Base-by-base conservation (phyloP, 139 green algal genomes). In the Diplosphaera chodatii region DNA sequence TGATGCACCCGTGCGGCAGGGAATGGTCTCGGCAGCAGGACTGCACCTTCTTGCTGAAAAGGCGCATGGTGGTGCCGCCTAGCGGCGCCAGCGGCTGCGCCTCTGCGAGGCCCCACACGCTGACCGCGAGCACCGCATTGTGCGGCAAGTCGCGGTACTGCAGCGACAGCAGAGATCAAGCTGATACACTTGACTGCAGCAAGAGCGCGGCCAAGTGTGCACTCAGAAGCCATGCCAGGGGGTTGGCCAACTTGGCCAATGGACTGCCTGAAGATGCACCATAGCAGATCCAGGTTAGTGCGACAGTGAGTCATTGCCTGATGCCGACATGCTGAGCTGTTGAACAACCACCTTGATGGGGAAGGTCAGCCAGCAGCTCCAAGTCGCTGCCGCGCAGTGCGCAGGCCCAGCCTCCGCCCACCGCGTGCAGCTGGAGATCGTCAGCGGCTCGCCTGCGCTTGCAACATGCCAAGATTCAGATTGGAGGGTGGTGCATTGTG, bases 31-130 rank as follows among this genome's bases (percentile, higher is more conserved):
- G n/a, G n/a, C n/a, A n/a, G n/a, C n/a, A n/a, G n/a, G n/a, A n/a
- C n/a, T n/a, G n/a, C n/a, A n/a, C n/a, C 48, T 91, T 88, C 80
- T 93, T 94, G 84, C 83, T 93, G 82, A 97, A 97, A 37, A 97
- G 77, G 21, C 74, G 81, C 80, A 96, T 82, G 3, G 79, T 86
- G 40, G 80, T 77, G 29, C 84, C 79, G 15, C 84, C 92, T 48
- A 94, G 33, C 37, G 88, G 72, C 13, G 23, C 21, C 55, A 66
- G 73, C n/a, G 76, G 22, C 22, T 32, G 16, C 15, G 74, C 83
- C 40, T 87, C 75, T 1, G 41, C 67, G 18, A 88, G 64, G 62
- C 81, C 72, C 81, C 85, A 91, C 62, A 94, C 80, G 4, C 86
- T 90, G 28, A 96, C 33, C 10, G 76, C 86, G 62, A 97, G 78